Evolutionary conservation across 208 protist genomes (phyloP).

Genomic region (Blastocrithidia nonstop): DNA sequence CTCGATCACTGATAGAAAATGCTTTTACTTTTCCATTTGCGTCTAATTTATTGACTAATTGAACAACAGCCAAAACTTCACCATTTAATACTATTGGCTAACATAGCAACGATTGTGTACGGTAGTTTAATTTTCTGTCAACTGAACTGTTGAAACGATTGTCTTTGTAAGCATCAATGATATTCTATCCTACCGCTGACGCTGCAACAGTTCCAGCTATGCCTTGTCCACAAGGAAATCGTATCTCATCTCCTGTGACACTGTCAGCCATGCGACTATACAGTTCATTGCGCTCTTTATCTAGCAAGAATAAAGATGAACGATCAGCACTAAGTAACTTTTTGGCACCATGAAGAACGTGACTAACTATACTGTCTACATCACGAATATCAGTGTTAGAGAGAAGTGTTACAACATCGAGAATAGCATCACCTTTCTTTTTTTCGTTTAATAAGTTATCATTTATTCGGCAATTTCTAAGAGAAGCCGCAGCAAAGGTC

Average conservation of each 20-base stretch:
- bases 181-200: slow-evolving; percentile 49
- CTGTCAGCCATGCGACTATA: slow-evolving; percentile 61
- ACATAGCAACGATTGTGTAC: slow-evolving; percentile 61
- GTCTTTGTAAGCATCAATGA: slow-evolving; percentile 60
- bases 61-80: slow-evolving; percentile 74
- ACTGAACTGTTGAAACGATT: slow-evolving; percentile 56
- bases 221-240: slow-evolving; percentile 50
- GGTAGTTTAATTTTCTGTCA: slow-evolving; percentile 63
- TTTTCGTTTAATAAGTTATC: slow-evolving; percentile 45
- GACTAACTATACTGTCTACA: slow-evolving; percentile 43
- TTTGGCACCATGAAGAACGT: slow-evolving; percentile 59
- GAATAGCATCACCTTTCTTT: slow-evolving; percentile 46
- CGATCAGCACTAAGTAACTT: slow-evolving; percentile 49
- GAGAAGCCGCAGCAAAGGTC: slow-evolving; percentile 47
- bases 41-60: slow-evolving; percentile 73
- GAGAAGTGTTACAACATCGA: slow-evolving; percentile 53
- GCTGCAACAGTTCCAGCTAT: slow-evolving; percentile 62
- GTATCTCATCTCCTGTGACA: slow-evolving; percentile 43
- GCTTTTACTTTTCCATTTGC: slow-evolving; percentile 20
- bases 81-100: slow-evolving; percentile 68
- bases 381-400: slow-evolving; percentile 65
- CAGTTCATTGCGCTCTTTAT: slow-evolving; percentile 74
- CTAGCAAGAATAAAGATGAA: slow-evolving; percentile 56
- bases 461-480: slow-evolving; percentile 60
- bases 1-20: slow-evolving; percentile 34